Evolutionary conservation across 228 moss, liverwort and hornwort genomes (phyloP).

Genomic region (Sphagnum fallax): DNA sequence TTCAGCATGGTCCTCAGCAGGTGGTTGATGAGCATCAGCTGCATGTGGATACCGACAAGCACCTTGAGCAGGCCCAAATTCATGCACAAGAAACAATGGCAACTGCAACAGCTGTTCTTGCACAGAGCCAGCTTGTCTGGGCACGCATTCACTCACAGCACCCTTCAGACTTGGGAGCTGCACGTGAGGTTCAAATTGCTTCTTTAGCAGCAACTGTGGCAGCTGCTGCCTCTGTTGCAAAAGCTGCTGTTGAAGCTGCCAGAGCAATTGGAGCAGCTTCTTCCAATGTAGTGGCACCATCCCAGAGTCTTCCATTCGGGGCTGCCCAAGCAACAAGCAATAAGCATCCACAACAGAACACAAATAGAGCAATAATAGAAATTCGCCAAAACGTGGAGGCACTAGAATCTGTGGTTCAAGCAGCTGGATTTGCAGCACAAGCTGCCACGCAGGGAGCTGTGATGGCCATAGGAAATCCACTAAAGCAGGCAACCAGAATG

Average conservation of each 20-base stretch:
- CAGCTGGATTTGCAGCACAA: conserved; percentile 61
- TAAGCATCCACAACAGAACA: not conserved
- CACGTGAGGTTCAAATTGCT: conserved; percentile 49
- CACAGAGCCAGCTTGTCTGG: conserved; percentile 59
- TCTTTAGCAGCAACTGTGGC: conserved; percentile 62
- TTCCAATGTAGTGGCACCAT: conserved; percentile 5
- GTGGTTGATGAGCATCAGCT: not conserved
- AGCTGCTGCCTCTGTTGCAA: conserved; percentile 61
- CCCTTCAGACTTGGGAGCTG: conserved; percentile 44
- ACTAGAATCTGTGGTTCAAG: conserved; percentile 53
- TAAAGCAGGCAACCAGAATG: conserved; percentile 26
- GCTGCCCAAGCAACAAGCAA: conserved; percentile 13
- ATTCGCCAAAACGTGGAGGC: conserved; percentile 25
- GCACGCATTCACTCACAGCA: conserved; percentile 45
- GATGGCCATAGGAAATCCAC: conserved; percentile 33
- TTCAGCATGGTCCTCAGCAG: not conserved
- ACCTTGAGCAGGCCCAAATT: conserved; percentile 45
- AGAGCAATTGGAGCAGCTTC: conserved; percentile 53
- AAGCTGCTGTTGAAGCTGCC: conserved; percentile 67
- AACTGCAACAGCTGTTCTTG: conserved; percentile 58
- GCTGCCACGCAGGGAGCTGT: conserved; percentile 52
- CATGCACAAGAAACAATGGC: conserved; percentile 56
- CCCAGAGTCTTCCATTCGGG: conserved; percentile 48
- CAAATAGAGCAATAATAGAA: conserved; percentile 6
- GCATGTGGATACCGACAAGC: conserved; percentile 25